A percentile compares a stretch with the other conserved stretches of the same genome.
Conservation (phyloP, 176 grass and related monocot species). For the Bolboschoenus planiculmis region DNA sequence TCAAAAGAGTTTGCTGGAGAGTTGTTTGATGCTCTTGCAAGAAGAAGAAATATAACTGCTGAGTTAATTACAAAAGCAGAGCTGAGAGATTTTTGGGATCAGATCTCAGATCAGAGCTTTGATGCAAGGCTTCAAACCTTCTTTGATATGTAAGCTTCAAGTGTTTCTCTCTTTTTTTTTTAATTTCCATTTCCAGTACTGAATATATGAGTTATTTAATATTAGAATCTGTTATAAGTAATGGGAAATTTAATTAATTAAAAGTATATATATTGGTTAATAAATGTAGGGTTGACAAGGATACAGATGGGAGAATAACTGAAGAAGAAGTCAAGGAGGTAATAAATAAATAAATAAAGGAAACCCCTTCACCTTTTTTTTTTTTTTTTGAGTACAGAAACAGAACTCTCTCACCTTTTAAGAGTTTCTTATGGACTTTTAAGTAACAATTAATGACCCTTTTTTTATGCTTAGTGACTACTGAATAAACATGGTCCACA, state of each 20-base stretch:
- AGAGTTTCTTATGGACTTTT: background rate
- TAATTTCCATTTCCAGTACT: background rate
- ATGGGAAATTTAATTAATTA: background rate
- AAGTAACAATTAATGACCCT: background rate
- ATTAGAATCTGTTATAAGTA: background rate
- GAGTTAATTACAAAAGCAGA: constrained; percentile 35
- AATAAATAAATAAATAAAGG: too few relatives aligned
- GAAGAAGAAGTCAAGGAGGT: constrained; percentile 54
- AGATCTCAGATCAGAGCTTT: constrained; percentile 54
- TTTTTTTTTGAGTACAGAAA: background rate
- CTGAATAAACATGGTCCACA: constrained; percentile 5
- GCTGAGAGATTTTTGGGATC: constrained; percentile 42
- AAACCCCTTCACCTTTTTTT: background rate
- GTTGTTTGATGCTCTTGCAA: constrained; percentile 42
- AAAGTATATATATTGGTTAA: background rate
- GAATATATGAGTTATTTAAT: background rate
- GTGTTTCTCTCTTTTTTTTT: background rate
- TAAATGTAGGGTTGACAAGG: constrained; percentile 41
- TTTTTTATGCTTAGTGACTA: background rate
- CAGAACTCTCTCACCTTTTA: background rate
- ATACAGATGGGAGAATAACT: constrained; percentile 37
- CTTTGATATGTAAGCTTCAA: constrained; percentile 38
- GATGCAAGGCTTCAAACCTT: constrained; percentile 45
- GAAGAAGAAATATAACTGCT: constrained; percentile 22
- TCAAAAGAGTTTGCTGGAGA: constrained; percentile 45